These are phyloP conservation scores for Penicillium sp. DNA, from an alignment of 2,329 filamentous ascomycete species.

Conservation along the genomic window DNA sequence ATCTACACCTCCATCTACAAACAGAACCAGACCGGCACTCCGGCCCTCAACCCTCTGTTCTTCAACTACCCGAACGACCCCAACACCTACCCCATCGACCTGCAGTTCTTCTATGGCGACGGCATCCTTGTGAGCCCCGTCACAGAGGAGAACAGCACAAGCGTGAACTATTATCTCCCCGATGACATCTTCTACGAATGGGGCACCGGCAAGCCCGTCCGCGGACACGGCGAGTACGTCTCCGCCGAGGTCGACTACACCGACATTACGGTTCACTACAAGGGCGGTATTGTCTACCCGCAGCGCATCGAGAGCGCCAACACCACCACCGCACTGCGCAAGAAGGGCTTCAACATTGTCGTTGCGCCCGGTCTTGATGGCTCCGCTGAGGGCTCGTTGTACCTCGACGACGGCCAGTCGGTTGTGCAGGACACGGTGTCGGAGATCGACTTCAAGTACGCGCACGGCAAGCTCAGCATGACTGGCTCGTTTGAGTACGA, in stretches of 20 bases:
- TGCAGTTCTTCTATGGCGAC: conserved; percentile 61
- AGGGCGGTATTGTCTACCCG: conserved; percentile 60
- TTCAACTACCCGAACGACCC: conserved; percentile 64
- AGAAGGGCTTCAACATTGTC: conserved; percentile 68
- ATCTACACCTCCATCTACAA: conserved; percentile 69
- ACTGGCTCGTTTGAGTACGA: conserved; percentile 28
- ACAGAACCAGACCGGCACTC: conserved; percentile 62
- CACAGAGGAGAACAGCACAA: conserved; percentile 52
- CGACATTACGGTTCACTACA: conserved; percentile 61
- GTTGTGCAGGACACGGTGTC: conserved; percentile 58
- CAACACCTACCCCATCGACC: conserved; percentile 52
- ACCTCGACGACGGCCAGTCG: conserved; percentile 73
- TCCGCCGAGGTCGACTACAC: conserved; percentile 51
- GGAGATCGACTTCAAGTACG: conserved; percentile 61
- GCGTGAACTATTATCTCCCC: conserved; percentile 56
- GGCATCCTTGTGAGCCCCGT: conserved; percentile 58
- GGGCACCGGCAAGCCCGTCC: conserved; percentile 52
- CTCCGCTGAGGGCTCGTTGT: conserved; percentile 65
- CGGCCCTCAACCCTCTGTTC: conserved; percentile 68
- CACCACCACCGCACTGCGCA: conserved; percentile 60
- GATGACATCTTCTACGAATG: conserved; percentile 61
- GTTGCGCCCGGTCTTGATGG: conserved; percentile 65
- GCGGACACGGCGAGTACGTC: conserved; percentile 47
- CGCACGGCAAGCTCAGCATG: conserved; percentile 44
- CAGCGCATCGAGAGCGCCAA: conserved; percentile 54